phyloP scores from a whole-genome alignment of 2,329 filamentous ascomycete species.

The Verticillium nonalfalfae region DNA sequence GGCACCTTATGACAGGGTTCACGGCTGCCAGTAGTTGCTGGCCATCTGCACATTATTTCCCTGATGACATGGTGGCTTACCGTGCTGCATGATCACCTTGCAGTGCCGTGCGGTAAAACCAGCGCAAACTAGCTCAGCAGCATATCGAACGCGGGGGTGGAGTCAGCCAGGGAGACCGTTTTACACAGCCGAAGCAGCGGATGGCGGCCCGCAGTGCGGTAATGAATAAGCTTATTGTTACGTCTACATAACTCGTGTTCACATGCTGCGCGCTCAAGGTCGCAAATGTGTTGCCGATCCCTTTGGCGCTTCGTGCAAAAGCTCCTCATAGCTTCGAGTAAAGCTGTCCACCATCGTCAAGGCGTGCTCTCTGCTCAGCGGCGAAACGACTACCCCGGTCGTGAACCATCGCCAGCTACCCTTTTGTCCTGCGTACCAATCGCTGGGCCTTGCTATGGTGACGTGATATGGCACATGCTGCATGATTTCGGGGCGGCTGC shows the following conservation, averaged over 20 bases:
- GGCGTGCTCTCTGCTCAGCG: neutral
- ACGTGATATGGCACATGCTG: neutral
- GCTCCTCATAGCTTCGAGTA: neutral
- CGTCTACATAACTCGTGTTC: neutral
- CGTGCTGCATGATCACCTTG: neutral
- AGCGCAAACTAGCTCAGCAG: neutral
- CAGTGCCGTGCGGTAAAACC: neutral
- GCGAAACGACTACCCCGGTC: neutral
- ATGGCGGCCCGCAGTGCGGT: neutral
- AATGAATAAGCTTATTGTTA: neutral
- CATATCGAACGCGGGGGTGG: neutral
- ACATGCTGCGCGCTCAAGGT: neutral
- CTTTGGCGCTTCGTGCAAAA: neutral
- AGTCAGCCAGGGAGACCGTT: neutral
- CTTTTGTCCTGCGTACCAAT: neutral
- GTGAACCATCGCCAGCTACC: neutral
- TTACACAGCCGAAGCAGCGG: neutral
- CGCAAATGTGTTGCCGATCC: neutral
- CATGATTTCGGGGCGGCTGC: neutral
- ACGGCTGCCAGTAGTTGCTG: too few species aligned
- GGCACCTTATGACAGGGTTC: too few species aligned
- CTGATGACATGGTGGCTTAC: neutral
- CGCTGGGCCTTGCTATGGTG: neutral
- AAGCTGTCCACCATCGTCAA: neutral
- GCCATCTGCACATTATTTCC: too few species aligned